Percentiles rank a stretch among this genome's conserved stretches.
phyloP scores from a whole-genome alignment of 2,329 filamentous ascomycete genomes.

The Clarireedia homoeocarpa region DNA sequence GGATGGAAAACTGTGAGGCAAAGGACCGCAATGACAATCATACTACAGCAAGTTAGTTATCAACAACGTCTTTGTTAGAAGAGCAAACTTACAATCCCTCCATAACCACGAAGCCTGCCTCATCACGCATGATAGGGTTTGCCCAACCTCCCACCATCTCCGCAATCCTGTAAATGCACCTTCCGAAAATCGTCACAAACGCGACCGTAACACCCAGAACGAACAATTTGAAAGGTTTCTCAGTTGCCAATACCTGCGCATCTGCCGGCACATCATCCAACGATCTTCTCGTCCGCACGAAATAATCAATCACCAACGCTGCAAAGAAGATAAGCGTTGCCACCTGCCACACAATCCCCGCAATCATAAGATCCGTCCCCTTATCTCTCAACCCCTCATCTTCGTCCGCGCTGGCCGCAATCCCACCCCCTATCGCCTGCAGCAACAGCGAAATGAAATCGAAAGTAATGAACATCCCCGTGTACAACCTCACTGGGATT shows the following conservation, averaged over 20 bases:
- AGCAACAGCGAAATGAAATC: conserved; percentile 50
- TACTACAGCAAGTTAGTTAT: conserved; percentile 15
- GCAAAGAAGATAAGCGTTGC: conserved; percentile 33
- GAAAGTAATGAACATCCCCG: conserved; percentile 49
- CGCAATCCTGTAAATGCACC: conserved; percentile 34
- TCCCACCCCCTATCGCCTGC: conserved; percentile 49
- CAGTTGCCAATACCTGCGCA: conserved; percentile 8
- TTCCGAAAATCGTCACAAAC: conserved; percentile 14
- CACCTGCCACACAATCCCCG: conserved; percentile 34
- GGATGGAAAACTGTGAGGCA: conserved; percentile 41
- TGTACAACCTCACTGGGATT: conserved; percentile 37
- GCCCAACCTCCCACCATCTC: conserved; percentile 60
- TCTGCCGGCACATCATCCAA: conserved; percentile 13
- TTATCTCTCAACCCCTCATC: conserved; percentile 7
- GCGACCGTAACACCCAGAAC: conserved; percentile 12
- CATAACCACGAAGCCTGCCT: conserved; percentile 50
- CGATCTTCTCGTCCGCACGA: conserved; percentile 28
- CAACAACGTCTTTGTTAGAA: too few species aligned
- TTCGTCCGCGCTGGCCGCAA: conserved; percentile 32
- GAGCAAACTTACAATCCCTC: conserved; percentile 40
- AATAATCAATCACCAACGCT: conserved; percentile 41
- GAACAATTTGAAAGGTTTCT: conserved; percentile 15
- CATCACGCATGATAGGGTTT: conserved; percentile 54
- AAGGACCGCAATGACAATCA: conserved; percentile 41
- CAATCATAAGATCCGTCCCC: conserved; percentile 31